Evolutionary conservation across 371 early-diverging fungal genomes (phyloP).

Genomic region (Smittium culicis): DNA sequence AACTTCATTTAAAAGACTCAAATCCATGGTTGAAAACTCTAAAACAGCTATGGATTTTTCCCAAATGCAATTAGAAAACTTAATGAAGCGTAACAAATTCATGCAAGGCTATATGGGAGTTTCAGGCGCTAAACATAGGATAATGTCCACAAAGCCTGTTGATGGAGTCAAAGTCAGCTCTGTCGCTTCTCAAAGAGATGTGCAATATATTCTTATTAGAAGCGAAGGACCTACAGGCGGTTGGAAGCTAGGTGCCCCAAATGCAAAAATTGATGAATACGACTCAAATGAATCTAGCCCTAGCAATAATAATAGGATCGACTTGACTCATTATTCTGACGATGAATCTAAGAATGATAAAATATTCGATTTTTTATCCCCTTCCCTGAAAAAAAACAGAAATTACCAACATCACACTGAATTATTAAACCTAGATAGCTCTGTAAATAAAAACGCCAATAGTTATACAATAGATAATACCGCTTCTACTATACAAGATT

Average conservation of each 20-base stretch:
- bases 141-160: constrained; percentile 8
- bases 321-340: too few relatives aligned
- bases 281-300: neutral
- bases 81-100: constrained; percentile 71
- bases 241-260: constrained; percentile 42
- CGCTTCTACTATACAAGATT: neutral
- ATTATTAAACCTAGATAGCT: neutral
- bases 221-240: constrained; percentile 56
- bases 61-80: constrained; percentile 68
- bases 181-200: constrained; percentile 65
- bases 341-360: neutral
- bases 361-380: too few relatives aligned
- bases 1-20: constrained; percentile 57
- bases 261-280: constrained; percentile 15
- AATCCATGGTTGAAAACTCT: constrained; percentile 52
- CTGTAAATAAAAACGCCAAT: neutral
- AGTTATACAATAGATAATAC: neutral
- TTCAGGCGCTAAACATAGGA: constrained; percentile 35
- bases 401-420: neutral
- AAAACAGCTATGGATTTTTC: constrained; percentile 74
- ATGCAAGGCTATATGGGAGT: constrained; percentile 62
- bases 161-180: constrained; percentile 20
- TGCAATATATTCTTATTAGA: constrained; percentile 67
- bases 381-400: too few relatives aligned
- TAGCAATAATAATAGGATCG: neutral